Percentiles rank a stretch among this genome's conserved stretches.
Evolutionary conservation across 1,284 basidiomycete genomes (phyloP).

Genomic region (Athelia sp.): DNA sequence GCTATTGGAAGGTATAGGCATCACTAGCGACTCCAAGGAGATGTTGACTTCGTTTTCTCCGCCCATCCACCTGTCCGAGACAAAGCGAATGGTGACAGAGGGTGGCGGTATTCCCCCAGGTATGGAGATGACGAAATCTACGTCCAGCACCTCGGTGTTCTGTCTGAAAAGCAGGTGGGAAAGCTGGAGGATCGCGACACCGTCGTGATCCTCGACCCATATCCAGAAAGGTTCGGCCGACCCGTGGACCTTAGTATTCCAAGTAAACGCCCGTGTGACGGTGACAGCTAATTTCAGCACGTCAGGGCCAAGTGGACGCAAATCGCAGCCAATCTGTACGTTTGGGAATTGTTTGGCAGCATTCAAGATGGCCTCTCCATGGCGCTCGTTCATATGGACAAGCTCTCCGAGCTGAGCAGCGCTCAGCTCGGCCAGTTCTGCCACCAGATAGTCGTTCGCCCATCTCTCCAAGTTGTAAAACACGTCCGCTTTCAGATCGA

Average conservation of each 20-base stretch:
- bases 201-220: slow-evolving; percentile 90
- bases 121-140: slow-evolving; percentile 84
- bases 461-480: slow-evolving; percentile 78
- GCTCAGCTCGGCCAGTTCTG: slow-evolving; percentile 73
- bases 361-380: slow-evolving; percentile 76
- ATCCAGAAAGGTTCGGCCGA: slow-evolving; percentile 88
- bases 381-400: slow-evolving; percentile 83
- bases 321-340: slow-evolving; percentile 58
- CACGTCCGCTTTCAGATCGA: slow-evolving; percentile 73
- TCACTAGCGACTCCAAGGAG: slow-evolving; percentile 64
- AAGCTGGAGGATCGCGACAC: slow-evolving; percentile 79
- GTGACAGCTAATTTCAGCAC: slow-evolving; percentile 75
- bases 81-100: slow-evolving; percentile 68
- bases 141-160: slow-evolving; percentile 50
- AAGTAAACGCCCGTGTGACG: slow-evolving; percentile 73
- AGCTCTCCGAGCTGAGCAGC: slow-evolving; percentile 78
- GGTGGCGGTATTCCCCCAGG: slow-evolving; percentile 49
- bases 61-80: slow-evolving; percentile 94
- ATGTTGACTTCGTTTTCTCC: slow-evolving; percentile 76
- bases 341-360: slow-evolving; percentile 88
- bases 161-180: slow-evolving; percentile 69
- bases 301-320: slow-evolving; percentile 83
- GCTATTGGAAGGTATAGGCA: slow-evolving; percentile 68
- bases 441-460: slow-evolving; percentile 80
- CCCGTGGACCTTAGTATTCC: slow-evolving; percentile 79